Evolutionary conservation across 371 early-diverging fungal genomes (phyloP), one percentile per base, ranked within the genome.

Genomic region (Funneliformis caledonium): DNA sequence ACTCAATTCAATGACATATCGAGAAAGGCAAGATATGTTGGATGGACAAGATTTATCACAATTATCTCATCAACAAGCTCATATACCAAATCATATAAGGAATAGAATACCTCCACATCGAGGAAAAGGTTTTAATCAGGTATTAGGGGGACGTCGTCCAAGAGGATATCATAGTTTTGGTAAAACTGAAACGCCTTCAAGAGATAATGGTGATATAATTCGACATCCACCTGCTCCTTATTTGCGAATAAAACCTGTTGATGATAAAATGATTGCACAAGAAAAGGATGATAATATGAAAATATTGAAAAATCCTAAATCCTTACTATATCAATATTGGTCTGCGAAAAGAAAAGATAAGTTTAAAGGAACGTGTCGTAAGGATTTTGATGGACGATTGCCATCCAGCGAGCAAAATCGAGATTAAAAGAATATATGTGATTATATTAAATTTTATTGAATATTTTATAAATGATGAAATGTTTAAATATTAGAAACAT

Each of bases 291-390:
- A 52, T 12, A 68, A 78, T 68, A 69, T 64, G 31, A 26, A 50
- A 14, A 31, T 52, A 31, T 68, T 78, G n/a, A 69, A 69, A 11
- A 26, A 78, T 48, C 14, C 67, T 6, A 56, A 45, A 31, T 78
- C 52, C 4, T 56, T 78, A 43, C 47, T 78, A 50, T 68, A 48
- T 52, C 78, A 69, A 45, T 78, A 78, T 67, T 78, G 78, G 78
- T 68, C 43, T 16, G 70, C 47, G 4, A 70, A 70, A 70, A 16
- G 22, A 22, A 70, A 47, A 4, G 65, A 6, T 33, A 65, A 65
- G 37, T 65, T 12, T 65, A 65, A 26, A 65, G 65, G 33, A 31
- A 31, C 33, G 8, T 12, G 31, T 26, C 22, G 65, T 31, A 65
- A 65, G 33, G 65, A 65, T 65, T 65, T 65, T 3, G 65, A 65